These are phyloP conservation scores for Solanum ahanhuiri DNA, from an alignment of 257 asterid species.

Conservation along the genomic window DNA sequence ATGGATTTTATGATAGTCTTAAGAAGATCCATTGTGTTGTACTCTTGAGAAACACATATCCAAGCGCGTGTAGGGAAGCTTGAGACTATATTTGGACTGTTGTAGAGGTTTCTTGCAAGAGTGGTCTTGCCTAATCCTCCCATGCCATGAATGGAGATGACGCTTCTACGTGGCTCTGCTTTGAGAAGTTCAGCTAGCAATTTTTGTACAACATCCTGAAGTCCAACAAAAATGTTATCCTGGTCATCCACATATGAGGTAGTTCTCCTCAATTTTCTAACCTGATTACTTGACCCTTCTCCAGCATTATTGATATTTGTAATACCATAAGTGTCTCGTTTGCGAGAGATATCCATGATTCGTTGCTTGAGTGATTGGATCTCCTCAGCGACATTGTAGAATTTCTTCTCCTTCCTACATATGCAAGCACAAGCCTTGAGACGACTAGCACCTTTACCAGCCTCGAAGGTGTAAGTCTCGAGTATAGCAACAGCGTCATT, in stretches of 20 bases:
- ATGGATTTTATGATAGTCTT: no score
- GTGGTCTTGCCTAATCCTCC: background rate
- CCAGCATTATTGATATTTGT: background rate
- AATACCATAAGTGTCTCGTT: background rate
- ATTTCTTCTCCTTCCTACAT: background rate
- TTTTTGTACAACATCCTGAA: background rate
- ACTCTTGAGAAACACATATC: no score
- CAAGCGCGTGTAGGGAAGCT: no score
- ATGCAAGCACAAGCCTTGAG: background rate
- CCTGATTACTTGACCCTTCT: background rate
- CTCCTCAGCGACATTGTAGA: background rate
- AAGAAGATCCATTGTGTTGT: no score
- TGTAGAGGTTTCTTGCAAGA: no score
- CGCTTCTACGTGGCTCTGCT: no score
- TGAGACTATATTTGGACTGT: no score
- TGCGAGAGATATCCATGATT: background rate
- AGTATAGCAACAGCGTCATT: background rate
- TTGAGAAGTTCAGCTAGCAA: background rate
- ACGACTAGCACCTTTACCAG: background rate
- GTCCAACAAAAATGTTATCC: background rate
- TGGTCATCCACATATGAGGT: no score
- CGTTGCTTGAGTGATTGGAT: background rate
- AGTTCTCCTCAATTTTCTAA: no score
- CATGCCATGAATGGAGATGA: conserved; percentile 2
- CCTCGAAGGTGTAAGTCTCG: background rate